A percentile compares a stretch with the other conserved stretches of the same genome.
Conservation (phyloP, 2,329 filamentous ascomycete genomes). For the Clonostachys rosea region DNA sequence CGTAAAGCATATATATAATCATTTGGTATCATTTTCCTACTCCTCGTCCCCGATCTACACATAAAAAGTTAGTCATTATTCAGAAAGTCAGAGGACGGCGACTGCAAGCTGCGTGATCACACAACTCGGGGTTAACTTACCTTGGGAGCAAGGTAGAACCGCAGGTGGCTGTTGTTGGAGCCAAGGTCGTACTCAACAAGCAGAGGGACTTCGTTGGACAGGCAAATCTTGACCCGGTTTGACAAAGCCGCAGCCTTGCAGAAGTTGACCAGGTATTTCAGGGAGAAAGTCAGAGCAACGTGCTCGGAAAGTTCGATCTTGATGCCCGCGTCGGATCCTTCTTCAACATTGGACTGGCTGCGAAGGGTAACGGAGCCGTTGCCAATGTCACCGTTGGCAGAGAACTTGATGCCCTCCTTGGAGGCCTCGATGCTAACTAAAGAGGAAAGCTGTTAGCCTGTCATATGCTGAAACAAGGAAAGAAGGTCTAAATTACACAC, state of each 20-base stretch:
- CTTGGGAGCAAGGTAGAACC: constrained; percentile 98
- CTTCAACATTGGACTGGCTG: constrained; percentile 80
- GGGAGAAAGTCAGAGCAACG: constrained; percentile 91
- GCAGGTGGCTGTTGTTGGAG: constrained; percentile 81
- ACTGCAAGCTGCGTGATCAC: background rate
- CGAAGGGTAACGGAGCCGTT: constrained; percentile 91
- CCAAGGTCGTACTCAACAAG: constrained; percentile 85
- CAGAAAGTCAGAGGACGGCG: background rate
- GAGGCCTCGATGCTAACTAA: constrained; percentile 89
- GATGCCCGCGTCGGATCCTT: constrained; percentile 58
- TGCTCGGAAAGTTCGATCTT: constrained; percentile 89
- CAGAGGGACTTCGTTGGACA: constrained; percentile 94
- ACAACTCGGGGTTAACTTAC: constrained; percentile 39
- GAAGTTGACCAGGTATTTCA: constrained; percentile 99
- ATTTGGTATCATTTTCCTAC: constrained; percentile 5
- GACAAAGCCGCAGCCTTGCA: constrained; percentile 94
- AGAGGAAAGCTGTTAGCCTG: background rate
- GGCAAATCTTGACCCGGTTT: constrained; percentile 78
- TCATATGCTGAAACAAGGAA: background rate
- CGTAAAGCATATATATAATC: background rate
- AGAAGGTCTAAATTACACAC: constrained; percentile 44
- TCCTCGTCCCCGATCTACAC: constrained; percentile 19
- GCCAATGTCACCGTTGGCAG: constrained; percentile 90
- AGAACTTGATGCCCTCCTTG: constrained; percentile 97
- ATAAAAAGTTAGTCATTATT: background rate